Evolutionary conservation across 1,284 basidiomycete species (phyloP).

Genomic region (Irpex lacteus): DNA sequence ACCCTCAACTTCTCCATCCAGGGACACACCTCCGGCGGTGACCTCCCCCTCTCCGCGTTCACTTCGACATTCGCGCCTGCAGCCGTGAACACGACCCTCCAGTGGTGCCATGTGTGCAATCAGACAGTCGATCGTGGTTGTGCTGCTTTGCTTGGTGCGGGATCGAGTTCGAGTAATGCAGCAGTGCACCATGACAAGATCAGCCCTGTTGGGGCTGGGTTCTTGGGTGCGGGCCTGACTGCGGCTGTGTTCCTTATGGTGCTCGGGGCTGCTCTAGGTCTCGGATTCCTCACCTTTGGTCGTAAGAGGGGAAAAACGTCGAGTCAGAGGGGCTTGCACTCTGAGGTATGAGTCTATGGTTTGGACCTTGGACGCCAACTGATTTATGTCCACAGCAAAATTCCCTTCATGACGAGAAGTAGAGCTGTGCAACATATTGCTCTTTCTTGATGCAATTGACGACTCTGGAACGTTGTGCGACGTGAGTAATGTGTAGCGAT

Average conservation of each 20-base stretch:
- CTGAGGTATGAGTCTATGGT: too few species aligned
- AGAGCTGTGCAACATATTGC: too few species aligned
- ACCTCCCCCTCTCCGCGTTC: slow-evolving; percentile 58
- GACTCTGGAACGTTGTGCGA: too few species aligned
- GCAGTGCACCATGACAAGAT: slow-evolving; percentile 35
- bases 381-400: too few species aligned
- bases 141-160: slow-evolving; percentile 33
- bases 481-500: too few species aligned
- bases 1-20: slow-evolving; percentile 28
- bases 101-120: slow-evolving; percentile 61
- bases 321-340: slow-evolving; percentile 9
- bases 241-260: slow-evolving; percentile 41
- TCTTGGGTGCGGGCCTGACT: slow-evolving; percentile 62
- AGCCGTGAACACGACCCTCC: slow-evolving; percentile 48
- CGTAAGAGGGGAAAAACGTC: neutral
- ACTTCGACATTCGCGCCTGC: slow-evolving; percentile 49
- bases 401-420: too few species aligned
- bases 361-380: too few species aligned
- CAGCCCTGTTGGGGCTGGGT: slow-evolving; percentile 58
- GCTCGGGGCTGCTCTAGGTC: slow-evolving; percentile 40
- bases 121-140: slow-evolving; percentile 60
- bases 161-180: too few species aligned
- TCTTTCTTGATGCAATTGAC: too few species aligned
- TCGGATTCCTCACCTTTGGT: slow-evolving; percentile 45
- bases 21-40: slow-evolving; percentile 30